Conservation (phyloP, 192 early-diverging fungal genomes). For the Pilaira anomala region DNA sequence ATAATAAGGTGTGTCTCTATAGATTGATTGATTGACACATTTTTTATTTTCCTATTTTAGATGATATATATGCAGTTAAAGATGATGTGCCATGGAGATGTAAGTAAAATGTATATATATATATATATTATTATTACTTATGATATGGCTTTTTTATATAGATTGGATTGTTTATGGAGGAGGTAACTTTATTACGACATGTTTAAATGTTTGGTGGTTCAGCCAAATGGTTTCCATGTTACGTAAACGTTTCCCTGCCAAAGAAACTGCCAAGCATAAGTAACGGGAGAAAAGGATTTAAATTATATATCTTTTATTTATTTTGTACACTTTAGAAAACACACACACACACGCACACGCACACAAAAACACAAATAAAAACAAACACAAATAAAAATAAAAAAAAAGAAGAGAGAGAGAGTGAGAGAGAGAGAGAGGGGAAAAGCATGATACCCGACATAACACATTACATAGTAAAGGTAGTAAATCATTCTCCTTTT, state of each 20-base stretch:
- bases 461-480: too few relatives aligned
- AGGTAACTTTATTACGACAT: conserved; percentile 59
- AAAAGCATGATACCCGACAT: too few relatives aligned
- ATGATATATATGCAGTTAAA: conserved; percentile 23
- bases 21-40: not conserved
- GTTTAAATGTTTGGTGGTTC: conserved; percentile 66
- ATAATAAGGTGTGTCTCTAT: not conserved
- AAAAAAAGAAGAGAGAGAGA: too few relatives aligned
- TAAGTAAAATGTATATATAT: conserved; percentile 14
- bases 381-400: not conserved
- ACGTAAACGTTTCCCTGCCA: conserved; percentile 38
- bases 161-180: conserved; percentile 44
- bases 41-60: not conserved
- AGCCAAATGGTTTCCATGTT: conserved; percentile 50
- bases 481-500: too few relatives aligned
- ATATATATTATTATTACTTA: not conserved
- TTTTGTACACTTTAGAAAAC: not conserved
- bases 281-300: not conserved
- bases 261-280: conserved; percentile 11
- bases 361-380: not conserved
- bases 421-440: too few relatives aligned
- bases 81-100: conserved; percentile 26
- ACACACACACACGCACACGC: not conserved
- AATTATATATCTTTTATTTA: not conserved
- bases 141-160: not conserved